Evolutionary conservation across 495 filamentous ascomycete species (phyloP), one percentile per base, ranked within the genome.

Genomic region (Ascobolus immersus): DNA sequence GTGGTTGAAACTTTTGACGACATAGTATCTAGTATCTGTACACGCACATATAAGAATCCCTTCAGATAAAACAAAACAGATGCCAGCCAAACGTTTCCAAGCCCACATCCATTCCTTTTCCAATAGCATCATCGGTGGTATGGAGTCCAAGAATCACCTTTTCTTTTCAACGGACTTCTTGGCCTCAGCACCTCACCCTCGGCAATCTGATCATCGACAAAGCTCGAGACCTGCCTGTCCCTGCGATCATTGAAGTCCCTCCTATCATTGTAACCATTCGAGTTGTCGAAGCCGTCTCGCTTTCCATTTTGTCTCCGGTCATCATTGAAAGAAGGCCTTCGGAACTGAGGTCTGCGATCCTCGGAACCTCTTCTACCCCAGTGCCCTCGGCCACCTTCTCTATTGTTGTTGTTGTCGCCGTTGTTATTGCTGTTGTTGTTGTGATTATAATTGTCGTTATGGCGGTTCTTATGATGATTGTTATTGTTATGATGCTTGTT

Each of bases 1-100:
- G 23, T 48, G 40, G 31, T 54, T 53, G 40, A 51, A 53, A n/a
- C 51, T 53, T 29, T 53, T 53, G 17, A 53, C 49, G 33, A 53
- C 42, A 43, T 54, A 53, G 34, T 50, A 53, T 34, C 47, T 47
- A 9, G 42, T 48, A 32, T 43, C 48, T 39, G 14, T 33, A 25
- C 21, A 22, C n/a, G 17, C 19, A 34, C 8, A 14, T 17, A 26
- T 42, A n/a, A n/a, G 22, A 25, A 25, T 27, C 2, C 2, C 11
- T 27, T 27, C 25, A 14, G 25, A n/a, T 14, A 27, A 14, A 11
- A 27, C 14, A 27, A 27, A 14, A 27, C 11, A 27, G 25, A 27
- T n/a, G n/a, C n/a, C n/a, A n/a, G n/a, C n/a, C 25, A 27, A 27
- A 4, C 14, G 6, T 27, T n/a, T 11, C 11, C 6, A 27, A 27